phyloP scores from a whole-genome alignment of 441 rosid genomes.

The Croton setiger region DNA sequence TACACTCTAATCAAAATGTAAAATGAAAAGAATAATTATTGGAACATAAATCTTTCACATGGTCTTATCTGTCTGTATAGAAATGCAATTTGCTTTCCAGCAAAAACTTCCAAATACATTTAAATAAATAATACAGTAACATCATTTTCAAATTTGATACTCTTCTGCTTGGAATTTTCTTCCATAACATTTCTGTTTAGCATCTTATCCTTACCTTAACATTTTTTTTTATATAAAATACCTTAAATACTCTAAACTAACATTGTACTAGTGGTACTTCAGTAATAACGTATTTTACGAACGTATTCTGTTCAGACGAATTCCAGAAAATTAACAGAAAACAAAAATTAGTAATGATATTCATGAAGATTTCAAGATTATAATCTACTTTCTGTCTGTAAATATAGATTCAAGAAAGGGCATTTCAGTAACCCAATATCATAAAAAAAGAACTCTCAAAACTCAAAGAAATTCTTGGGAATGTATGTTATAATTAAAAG shows the following conservation, averaged over 20 bases:
- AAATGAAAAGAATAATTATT: background rate
- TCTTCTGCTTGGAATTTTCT: constrained; percentile 17
- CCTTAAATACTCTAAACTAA: too few relatives aligned
- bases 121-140: constrained; percentile 5
- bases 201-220: constrained; percentile 19
- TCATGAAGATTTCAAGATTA: constrained; percentile 3
- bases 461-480: background rate
- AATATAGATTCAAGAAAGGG: constrained; percentile 25
- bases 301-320: too few relatives aligned
- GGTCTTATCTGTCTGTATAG: background rate
- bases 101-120: constrained; percentile 8
- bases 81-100: constrained; percentile 3
- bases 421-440: constrained; percentile 19
- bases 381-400: constrained; percentile 17
- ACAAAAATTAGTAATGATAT: constrained; percentile 5
- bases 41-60: background rate
- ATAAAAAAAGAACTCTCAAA: constrained; percentile 18
- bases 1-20: background rate
- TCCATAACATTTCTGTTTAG: background rate
- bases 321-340: too few relatives aligned
- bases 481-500: constrained; percentile 23
- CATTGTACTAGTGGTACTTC: too few relatives aligned
- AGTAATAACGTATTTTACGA: too few relatives aligned
- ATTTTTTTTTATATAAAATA: background rate
- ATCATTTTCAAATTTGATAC: constrained; percentile 19